Evolutionary conservation across 345 rosid genomes (phyloP).

Genomic region (Adansonia digitata): DNA sequence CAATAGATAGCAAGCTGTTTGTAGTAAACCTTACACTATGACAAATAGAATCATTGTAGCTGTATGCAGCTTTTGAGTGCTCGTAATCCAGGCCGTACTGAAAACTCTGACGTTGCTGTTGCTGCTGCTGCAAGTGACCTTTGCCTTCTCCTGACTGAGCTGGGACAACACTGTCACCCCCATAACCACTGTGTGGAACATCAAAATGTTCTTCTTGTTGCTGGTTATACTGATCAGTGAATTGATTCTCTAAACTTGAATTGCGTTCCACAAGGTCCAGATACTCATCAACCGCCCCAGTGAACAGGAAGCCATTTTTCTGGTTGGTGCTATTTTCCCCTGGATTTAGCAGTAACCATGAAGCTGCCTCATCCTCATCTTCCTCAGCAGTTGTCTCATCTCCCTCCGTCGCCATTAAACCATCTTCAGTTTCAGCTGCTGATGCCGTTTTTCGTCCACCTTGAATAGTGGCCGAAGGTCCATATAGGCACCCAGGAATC

Average conservation of each 20-base stretch:
- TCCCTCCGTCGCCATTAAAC: constrained; percentile 25
- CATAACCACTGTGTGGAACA: constrained; percentile 39
- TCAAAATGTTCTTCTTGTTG: constrained; percentile 26
- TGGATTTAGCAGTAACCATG: constrained; percentile 68
- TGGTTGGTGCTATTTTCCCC: constrained; percentile 30
- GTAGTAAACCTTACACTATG: constrained; percentile 48
- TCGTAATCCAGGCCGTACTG: constrained; percentile 48
- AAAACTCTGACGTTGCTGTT: constrained; percentile 41
- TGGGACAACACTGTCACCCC: constrained; percentile 77
- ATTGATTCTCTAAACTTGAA: constrained; percentile 46
- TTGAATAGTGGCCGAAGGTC: constrained; percentile 21
- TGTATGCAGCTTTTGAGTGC: constrained; percentile 38
- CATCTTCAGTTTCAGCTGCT: constrained; percentile 26
- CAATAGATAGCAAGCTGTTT: not conserved
- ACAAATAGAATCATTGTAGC: constrained; percentile 43
- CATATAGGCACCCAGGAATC: constrained; percentile 33
- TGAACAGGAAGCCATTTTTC: constrained; percentile 57
- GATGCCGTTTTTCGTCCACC: constrained; percentile 19
- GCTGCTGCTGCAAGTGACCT: constrained; percentile 34
- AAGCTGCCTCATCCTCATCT: constrained; percentile 64
- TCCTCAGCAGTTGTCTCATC: constrained; percentile 37
- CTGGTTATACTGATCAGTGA: constrained; percentile 33
- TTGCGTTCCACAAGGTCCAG: constrained; percentile 70
- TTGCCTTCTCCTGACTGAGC: constrained; percentile 41
- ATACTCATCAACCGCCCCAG: constrained; percentile 62